phyloP scores from a whole-genome alignment of 202 grass and related monocot genomes.

The Musa balbisiana region DNA sequence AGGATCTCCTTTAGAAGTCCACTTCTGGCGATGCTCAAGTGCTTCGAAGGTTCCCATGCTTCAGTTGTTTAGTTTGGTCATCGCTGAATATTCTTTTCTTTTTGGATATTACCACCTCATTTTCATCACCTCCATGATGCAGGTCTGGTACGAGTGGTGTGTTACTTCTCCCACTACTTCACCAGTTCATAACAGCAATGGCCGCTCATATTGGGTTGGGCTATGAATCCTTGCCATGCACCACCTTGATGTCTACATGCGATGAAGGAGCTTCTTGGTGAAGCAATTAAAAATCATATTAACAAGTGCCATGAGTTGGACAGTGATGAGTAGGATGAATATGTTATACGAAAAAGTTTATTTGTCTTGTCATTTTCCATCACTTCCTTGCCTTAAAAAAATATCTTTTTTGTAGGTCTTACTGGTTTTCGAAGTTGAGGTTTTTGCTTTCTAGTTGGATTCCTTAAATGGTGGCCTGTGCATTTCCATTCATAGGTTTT shows the following conservation, averaged over 20 bases:
- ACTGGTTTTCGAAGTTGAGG: too few species aligned
- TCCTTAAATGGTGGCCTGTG: too few species aligned
- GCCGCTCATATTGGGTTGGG: slow-evolving; percentile 93
- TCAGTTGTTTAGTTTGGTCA: neutral
- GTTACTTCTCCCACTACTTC: slow-evolving; percentile 55
- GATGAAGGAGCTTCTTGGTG: too few species aligned
- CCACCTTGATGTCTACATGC: neutral
- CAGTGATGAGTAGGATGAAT: too few species aligned
- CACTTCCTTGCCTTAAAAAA: too few species aligned
- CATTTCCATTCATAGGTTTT: too few species aligned
- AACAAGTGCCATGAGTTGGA: too few species aligned
- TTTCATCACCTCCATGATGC: slow-evolving; percentile 5
- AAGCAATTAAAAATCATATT: too few species aligned
- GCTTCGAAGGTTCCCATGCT: slow-evolving; percentile 50
- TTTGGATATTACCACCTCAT: neutral
- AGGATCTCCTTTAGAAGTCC: slow-evolving; percentile 63
- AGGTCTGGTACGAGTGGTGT: slow-evolving; percentile 99
- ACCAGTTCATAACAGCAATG: slow-evolving; percentile 84
- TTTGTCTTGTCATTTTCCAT: too few species aligned
- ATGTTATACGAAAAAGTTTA: too few species aligned
- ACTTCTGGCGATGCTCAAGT: slow-evolving; percentile 86
- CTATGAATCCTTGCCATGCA: slow-evolving; percentile 30
- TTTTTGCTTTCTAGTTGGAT: too few species aligned
- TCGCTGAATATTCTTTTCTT: neutral
- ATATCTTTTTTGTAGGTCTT: too few species aligned